Conservation (phyloP, 306 rosid species). For the Purshia tridentata region DNA sequence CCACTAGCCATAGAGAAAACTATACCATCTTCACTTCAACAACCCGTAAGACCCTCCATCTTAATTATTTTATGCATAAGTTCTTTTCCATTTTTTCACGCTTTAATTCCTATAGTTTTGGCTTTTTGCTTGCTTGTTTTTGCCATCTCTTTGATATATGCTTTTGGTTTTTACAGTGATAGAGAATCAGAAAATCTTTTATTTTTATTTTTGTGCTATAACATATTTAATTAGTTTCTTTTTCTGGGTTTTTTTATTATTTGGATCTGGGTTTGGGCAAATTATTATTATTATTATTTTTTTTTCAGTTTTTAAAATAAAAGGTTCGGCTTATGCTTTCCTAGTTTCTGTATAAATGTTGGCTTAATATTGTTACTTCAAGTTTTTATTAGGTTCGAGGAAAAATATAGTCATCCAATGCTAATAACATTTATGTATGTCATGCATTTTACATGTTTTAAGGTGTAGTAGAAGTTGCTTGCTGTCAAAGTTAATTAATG, state of each 20-base stretch:
- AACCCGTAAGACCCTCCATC: constrained; percentile 33
- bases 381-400: background rate
- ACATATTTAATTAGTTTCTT: background rate
- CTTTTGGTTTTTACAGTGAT: background rate
- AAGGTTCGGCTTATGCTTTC: background rate
- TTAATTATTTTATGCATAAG: background rate
- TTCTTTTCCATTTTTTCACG: background rate
- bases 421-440: background rate
- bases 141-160: background rate
- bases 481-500: background rate
- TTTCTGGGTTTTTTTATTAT: background rate
- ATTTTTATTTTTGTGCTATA: background rate
- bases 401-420: no score
- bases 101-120: background rate
- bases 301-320: no score
- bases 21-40: constrained; percentile 25
- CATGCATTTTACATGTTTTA: constrained; percentile 10
- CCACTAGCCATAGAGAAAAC: constrained; percentile 36
- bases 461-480: background rate
- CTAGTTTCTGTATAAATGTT: background rate
- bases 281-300: background rate
- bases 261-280: no score
- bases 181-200: background rate
- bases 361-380: background rate
- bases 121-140: background rate